These are phyloP conservation scores for Brettanomyces nanus DNA, from an alignment of 805 yeast genomes.

Conservation along the genomic window DNA sequence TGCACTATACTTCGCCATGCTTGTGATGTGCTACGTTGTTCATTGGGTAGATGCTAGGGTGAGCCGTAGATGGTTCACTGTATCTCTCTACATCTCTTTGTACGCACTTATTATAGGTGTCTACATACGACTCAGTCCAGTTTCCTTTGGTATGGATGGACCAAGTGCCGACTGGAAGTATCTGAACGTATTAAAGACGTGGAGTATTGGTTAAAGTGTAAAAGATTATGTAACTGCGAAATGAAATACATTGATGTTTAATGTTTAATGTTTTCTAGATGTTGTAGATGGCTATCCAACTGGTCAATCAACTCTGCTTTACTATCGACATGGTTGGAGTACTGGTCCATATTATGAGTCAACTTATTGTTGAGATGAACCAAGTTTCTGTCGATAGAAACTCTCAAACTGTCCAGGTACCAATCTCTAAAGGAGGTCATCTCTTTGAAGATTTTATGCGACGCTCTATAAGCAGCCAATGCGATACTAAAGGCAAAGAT, in stretches of 20 bases:
- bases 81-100: slow-evolving; percentile 32
- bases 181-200: slow-evolving; percentile 45
- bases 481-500: slow-evolving; percentile 21
- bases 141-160: slow-evolving; percentile 77
- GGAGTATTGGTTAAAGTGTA: slow-evolving; percentile 32
- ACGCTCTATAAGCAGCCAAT: slow-evolving; percentile 19
- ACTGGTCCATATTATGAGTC: slow-evolving; percentile 9
- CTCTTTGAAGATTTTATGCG: slow-evolving; percentile 12
- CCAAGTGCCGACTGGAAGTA: slow-evolving; percentile 37
- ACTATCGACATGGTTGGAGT: slow-evolving; percentile 8
- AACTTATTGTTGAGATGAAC: slow-evolving; percentile 14
- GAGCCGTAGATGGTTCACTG: slow-evolving; percentile 18
- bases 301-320: slow-evolving; percentile 8
- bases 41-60: slow-evolving; percentile 28
- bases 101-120: slow-evolving; percentile 47
- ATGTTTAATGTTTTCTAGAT: not conserved
- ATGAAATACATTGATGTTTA: not conserved
- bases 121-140: slow-evolving; percentile 55
- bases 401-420: slow-evolving; percentile 20
- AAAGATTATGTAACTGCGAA: not conserved
- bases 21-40: slow-evolving; percentile 57
- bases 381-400: slow-evolving; percentile 19
- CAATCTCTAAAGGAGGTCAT: slow-evolving; percentile 17
- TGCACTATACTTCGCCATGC: slow-evolving; percentile 87
- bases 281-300: slow-evolving; percentile 6